Percentiles rank a stretch among this genome's conserved stretches.
These are phyloP conservation scores for Diutina siamensis DNA, from an alignment of 1,139 yeast species.

Conservation along the genomic window DNA sequence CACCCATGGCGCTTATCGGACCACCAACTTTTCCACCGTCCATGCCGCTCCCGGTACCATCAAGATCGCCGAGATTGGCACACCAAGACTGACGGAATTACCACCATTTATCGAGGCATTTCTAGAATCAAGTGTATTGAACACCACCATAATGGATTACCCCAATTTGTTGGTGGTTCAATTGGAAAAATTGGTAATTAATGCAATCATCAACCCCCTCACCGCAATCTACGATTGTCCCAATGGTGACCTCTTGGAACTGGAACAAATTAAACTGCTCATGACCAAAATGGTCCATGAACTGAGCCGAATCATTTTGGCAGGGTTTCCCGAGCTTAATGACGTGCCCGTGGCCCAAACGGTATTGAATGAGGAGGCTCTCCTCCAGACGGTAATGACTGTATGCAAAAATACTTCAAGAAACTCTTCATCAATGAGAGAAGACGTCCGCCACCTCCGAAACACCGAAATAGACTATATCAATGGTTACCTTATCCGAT, in stretches of 20 bases:
- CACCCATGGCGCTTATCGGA: conserved; percentile 63
- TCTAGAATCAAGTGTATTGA: conserved; percentile 19
- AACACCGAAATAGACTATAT: conserved; percentile 70
- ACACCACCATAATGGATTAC: conserved; percentile 35
- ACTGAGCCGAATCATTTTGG: conserved; percentile 26
- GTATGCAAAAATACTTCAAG: conserved; percentile 35
- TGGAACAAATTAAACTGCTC: conserved; percentile 20
- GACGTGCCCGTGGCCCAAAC: conserved; percentile 24
- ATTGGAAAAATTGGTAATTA: conserved; percentile 62
- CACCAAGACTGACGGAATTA: neutral
- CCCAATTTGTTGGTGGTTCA: conserved; percentile 52
- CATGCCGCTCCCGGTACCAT: conserved; percentile 64
- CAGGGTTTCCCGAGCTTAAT: conserved; percentile 23
- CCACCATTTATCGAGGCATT: conserved; percentile 25
- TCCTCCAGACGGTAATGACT: conserved; percentile 35
- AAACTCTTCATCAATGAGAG: conserved; percentile 83
- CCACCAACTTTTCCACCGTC: conserved; percentile 33
- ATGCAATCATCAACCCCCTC: conserved; percentile 66
- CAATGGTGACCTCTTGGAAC: conserved; percentile 55
- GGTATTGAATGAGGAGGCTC: conserved; percentile 28
- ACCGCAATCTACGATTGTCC: conserved; percentile 57
- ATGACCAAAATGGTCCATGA: conserved; percentile 36
- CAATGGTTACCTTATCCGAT: conserved; percentile 48
- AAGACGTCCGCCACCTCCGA: conserved; percentile 52
- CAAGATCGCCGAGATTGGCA: neutral